phyloP scores from a whole-genome alignment of 192 early-diverging fungal species.

The Coemansia sp. region DNA sequence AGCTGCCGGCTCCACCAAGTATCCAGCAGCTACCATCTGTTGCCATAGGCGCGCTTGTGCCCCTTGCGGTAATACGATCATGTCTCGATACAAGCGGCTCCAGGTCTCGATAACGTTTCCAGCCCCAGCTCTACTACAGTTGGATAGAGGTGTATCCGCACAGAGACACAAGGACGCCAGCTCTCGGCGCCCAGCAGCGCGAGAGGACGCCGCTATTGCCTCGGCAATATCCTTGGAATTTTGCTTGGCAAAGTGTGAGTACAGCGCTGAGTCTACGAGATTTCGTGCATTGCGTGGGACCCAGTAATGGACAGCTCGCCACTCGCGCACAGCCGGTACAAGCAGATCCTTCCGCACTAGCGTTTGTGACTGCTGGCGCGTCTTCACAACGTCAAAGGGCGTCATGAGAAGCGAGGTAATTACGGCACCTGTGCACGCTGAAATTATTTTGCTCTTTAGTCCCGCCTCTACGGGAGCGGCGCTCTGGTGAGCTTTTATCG shows the following conservation, averaged over 20 bases:
- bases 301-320: slow-evolving; percentile 21
- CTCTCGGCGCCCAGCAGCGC: not conserved
- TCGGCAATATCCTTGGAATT: not conserved
- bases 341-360: slow-evolving; percentile 32
- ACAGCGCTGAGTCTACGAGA: slow-evolving; percentile 15
- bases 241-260: slow-evolving; percentile 2
- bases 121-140: slow-evolving; percentile 2
- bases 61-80: slow-evolving; percentile 24
- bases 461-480: slow-evolving; percentile 11
- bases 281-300: slow-evolving; percentile 27
- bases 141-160: not conserved
- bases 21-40: slow-evolving; percentile 10
- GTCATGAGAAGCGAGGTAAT: slow-evolving; percentile 69
- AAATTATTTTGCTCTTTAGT: slow-evolving; percentile 61
- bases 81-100: slow-evolving; percentile 23
- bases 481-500: not conserved
- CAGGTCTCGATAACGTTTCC: slow-evolving; percentile 7
- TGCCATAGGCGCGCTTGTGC: slow-evolving; percentile 17
- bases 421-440: slow-evolving; percentile 80
- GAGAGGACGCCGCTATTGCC: not conserved
- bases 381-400: slow-evolving; percentile 35
- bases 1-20: not conserved
- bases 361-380: slow-evolving; percentile 33
- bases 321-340: slow-evolving; percentile 26
- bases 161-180: slow-evolving; percentile 27